These are phyloP conservation scores for Physcomitrium patens DNA, from an alignment of 225 moss, liverwort and hornwort genomes.

Conservation along the genomic window DNA sequence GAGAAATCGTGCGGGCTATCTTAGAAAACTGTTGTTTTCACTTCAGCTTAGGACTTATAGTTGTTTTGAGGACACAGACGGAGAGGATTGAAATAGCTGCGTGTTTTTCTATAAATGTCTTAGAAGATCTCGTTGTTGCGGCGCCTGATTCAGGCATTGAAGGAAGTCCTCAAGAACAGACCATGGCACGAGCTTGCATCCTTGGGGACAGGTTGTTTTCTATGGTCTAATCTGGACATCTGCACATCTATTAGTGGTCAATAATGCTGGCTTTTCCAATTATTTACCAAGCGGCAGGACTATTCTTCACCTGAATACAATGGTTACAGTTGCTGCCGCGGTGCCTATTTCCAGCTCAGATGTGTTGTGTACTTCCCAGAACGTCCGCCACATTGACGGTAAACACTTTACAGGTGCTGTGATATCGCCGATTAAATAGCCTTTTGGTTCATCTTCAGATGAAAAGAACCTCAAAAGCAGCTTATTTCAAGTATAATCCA, in stretches of 20 bases:
- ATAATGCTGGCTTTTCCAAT: constrained; percentile 53
- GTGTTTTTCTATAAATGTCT: constrained; percentile 15
- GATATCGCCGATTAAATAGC: background rate
- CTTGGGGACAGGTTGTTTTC: constrained; percentile 45
- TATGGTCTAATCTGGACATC: constrained; percentile 60
- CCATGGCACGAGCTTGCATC: constrained; percentile 45
- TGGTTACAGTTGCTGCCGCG: constrained; percentile 3
- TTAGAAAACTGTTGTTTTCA: no score
- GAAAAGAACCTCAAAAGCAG: background rate
- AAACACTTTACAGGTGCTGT: background rate
- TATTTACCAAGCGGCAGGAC: constrained; percentile 40
- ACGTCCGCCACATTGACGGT: constrained; percentile 25
- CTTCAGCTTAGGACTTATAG: no score
- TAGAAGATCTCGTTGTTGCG: constrained; percentile 1
- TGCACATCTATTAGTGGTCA: constrained; percentile 50
- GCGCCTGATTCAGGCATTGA: background rate
- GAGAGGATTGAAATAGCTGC: background rate
- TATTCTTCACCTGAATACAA: constrained; percentile 38
- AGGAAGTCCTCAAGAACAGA: background rate
- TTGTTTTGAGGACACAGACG: background rate
- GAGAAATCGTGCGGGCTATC: no score
- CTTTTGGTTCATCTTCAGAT: background rate
- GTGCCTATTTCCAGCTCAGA: constrained; percentile 6
- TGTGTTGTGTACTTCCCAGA: constrained; percentile 8
- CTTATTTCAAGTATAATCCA: constrained; percentile 1